Conservation (phyloP, 1,284 basidiomycete genomes). For the Termitomyces sp. region DNA sequence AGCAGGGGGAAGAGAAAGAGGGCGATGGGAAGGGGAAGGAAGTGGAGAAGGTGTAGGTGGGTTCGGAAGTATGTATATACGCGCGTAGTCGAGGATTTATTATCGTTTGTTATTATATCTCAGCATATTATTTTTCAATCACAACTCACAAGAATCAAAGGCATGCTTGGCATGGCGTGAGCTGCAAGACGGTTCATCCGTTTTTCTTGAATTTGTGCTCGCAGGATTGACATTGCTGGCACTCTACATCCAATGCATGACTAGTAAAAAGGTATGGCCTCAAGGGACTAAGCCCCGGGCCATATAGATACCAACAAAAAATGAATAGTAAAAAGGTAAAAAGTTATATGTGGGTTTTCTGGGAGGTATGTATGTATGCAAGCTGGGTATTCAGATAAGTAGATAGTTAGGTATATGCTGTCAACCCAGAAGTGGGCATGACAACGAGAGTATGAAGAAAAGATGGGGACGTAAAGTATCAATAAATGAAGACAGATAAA, state of each 20-base stretch:
- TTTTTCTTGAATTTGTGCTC: background rate
- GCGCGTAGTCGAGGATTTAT: background rate
- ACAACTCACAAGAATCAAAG: conserved; percentile 2
- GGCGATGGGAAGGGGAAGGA: background rate
- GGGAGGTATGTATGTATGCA: background rate
- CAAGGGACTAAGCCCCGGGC: no score
- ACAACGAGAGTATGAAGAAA: background rate
- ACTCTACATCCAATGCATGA: no score
- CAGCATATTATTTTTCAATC: background rate
- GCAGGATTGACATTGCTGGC: background rate
- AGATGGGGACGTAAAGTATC: background rate
- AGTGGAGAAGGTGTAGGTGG: background rate
- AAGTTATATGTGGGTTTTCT: background rate
- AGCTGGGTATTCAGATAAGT: background rate
- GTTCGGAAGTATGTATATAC: background rate
- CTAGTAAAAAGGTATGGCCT: no score
- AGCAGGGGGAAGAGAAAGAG: background rate
- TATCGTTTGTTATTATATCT: background rate
- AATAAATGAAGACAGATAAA: background rate
- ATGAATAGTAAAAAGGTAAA: background rate
- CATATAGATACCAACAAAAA: background rate
- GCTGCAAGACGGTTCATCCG: no score
- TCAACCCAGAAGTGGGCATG: background rate
- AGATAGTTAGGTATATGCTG: background rate
- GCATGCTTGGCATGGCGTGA: background rate